Percentiles rank a stretch among this genome's conserved stretches.
Evolutionary conservation across 805 yeast species (phyloP).

Genomic region (Wickerhamomyces bisporus): DNA sequence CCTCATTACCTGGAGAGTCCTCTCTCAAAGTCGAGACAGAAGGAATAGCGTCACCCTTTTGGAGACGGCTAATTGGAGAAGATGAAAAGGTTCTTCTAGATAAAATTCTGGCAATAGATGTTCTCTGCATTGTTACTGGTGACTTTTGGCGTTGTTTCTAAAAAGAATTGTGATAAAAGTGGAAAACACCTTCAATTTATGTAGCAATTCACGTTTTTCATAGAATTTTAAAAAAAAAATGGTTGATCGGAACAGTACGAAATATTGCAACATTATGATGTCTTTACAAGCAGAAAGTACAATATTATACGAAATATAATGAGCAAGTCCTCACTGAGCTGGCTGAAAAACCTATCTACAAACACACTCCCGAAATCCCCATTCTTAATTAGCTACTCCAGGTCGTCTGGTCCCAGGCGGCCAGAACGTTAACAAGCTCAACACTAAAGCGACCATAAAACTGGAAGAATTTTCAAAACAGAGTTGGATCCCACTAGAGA

Average conservation of each 20-base stretch:
- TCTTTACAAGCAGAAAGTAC: too few relatives aligned
- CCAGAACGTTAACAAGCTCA: constrained; percentile 72
- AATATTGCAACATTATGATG: too few relatives aligned
- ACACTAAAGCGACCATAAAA: constrained; percentile 59
- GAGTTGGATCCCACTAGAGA: constrained; percentile 55
- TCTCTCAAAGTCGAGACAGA: constrained; percentile 44
- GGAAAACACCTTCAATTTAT: too few relatives aligned
- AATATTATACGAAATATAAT: too few relatives aligned
- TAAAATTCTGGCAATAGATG: constrained; percentile 9
- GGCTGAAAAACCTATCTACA: constrained; percentile 34
- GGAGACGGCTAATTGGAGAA: constrained; percentile 26
- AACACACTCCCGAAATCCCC: constrained; percentile 37
- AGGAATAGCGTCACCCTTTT: constrained; percentile 63
- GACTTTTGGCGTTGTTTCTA: too few relatives aligned
- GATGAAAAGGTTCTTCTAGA: constrained; percentile 23
- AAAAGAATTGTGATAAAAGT: too few relatives aligned
- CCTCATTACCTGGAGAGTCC: constrained; percentile 59
- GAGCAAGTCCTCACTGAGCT: too few relatives aligned
- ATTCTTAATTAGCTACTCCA: constrained; percentile 42
- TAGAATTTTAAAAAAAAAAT: too few relatives aligned
- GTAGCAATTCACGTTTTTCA: too few relatives aligned
- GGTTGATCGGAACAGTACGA: too few relatives aligned
- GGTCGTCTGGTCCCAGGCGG: constrained; percentile 86
- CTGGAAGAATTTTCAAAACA: constrained; percentile 41
- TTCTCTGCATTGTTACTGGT: neutral